Percentiles rank a stretch among this genome's conserved stretches.
Evolutionary conservation across 306 rosid species (phyloP).

Genomic region (Malus asiatica): DNA sequence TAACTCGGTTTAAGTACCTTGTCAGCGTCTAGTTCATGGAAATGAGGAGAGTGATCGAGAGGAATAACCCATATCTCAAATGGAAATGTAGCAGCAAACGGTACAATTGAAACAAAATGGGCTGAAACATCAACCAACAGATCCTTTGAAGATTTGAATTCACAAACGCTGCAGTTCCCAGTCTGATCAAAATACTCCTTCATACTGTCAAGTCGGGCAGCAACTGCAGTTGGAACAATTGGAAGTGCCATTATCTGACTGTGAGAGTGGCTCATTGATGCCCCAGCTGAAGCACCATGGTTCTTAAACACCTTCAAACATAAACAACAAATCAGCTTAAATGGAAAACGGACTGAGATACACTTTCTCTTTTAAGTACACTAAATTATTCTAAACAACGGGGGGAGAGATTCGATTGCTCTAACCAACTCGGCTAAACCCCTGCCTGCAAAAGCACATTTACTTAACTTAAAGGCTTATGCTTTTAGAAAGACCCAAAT

Average conservation of each 20-base stretch:
- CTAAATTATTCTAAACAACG: no score
- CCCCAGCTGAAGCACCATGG: slow-evolving; percentile 85
- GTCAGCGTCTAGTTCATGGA: slow-evolving; percentile 52
- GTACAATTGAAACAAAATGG: slow-evolving; percentile 57
- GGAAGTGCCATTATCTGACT: slow-evolving; percentile 83
- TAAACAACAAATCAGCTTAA: not conserved
- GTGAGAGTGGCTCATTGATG: slow-evolving; percentile 78
- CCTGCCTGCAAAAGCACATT: no score
- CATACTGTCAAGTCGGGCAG: slow-evolving; percentile 47
- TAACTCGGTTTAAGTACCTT: slow-evolving; percentile 30
- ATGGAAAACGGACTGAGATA: not conserved
- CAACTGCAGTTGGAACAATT: slow-evolving; percentile 55
- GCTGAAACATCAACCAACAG: slow-evolving; percentile 47
- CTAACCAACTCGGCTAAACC: no score
- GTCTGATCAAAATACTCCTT: slow-evolving; percentile 46
- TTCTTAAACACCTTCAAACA: slow-evolving; percentile 67
- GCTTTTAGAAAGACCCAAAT: not conserved
- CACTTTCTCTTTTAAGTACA: no score
- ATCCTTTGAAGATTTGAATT: slow-evolving; percentile 30
- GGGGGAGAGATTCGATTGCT: no score
- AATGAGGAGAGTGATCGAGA: slow-evolving; percentile 55
- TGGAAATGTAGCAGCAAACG: slow-evolving; percentile 72
- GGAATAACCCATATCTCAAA: slow-evolving; percentile 92
- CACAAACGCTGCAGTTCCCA: slow-evolving; percentile 59
- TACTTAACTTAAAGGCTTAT: no score